Percentiles rank a stretch among this genome's conserved stretches.
Conservation (phyloP, 176 grass and related monocot species). For the Paspalum notatum region DNA sequence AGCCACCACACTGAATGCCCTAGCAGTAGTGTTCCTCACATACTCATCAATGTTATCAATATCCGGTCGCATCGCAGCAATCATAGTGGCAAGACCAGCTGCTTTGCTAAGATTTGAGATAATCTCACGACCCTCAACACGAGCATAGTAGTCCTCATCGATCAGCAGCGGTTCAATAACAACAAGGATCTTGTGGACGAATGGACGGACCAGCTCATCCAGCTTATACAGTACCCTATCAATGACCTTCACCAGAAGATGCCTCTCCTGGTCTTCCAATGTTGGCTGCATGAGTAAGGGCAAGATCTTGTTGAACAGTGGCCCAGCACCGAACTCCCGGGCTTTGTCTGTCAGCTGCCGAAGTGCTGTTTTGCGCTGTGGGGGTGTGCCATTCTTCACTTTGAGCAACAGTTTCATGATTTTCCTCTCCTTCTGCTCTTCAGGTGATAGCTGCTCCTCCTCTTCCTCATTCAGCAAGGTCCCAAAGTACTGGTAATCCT, state of each 20-base stretch:
- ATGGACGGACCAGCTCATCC: slow-evolving; percentile 95
- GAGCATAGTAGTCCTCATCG: slow-evolving; percentile 99
- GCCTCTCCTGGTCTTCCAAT: slow-evolving; percentile 89
- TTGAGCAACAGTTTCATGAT: slow-evolving; percentile 92
- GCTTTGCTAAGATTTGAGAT: slow-evolving; percentile 99
- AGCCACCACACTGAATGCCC: slow-evolving; percentile 97
- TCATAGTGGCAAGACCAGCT: slow-evolving; percentile 96
- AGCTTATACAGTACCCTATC: slow-evolving; percentile 97
- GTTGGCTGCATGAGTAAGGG: slow-evolving; percentile 98
- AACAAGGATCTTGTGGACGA: slow-evolving; percentile 97
- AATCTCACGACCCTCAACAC: slow-evolving; percentile 94
- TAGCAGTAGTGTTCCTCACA: slow-evolving; percentile 95
- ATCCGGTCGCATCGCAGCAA: slow-evolving; percentile 94
- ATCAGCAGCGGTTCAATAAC: slow-evolving; percentile 96
- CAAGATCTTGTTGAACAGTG: slow-evolving; percentile 95
- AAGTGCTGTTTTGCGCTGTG: slow-evolving; percentile 89
- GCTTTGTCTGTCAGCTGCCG: slow-evolving; percentile 95
- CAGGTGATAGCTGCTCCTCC: slow-evolving; percentile 87
- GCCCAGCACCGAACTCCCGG: slow-evolving; percentile 83
- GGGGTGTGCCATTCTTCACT: slow-evolving; percentile 88
- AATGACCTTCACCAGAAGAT: slow-evolving; percentile 98
- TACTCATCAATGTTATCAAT: slow-evolving; percentile 99
- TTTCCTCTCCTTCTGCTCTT: slow-evolving; percentile 95
- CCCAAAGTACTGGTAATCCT: slow-evolving; percentile 98
- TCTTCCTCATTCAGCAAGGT: slow-evolving; percentile 86